phyloP scores from a whole-genome alignment of 108 stramenopile genomes.

The Schizochytrium sp. region DNA sequence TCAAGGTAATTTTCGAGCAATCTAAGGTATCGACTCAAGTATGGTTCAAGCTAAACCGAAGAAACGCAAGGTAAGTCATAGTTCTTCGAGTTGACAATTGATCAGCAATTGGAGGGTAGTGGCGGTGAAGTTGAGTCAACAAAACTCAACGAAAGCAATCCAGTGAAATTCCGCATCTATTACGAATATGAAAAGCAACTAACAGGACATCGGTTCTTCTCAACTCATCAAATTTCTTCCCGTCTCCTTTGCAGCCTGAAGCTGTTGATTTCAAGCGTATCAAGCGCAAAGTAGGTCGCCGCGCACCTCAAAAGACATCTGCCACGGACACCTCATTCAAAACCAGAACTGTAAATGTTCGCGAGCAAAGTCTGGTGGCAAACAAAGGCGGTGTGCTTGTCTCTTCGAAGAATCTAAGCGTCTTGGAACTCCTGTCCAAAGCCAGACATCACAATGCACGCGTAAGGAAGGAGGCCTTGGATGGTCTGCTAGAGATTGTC shows the following conservation, averaged over 20 bases:
- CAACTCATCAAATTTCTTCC: not conserved
- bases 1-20: no score
- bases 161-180: no score
- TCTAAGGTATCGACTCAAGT: no score
- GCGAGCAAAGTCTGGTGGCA: slow-evolving; percentile 47
- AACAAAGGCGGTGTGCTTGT: slow-evolving; percentile 43
- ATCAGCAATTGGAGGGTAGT: no score
- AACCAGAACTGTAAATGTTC: slow-evolving; percentile 18
- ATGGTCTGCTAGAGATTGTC: slow-evolving; percentile 15
- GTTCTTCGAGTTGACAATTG: no score
- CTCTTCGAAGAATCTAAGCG: slow-evolving; percentile 34
- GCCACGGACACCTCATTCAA: slow-evolving; percentile 56
- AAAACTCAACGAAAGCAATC: no score
- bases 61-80: no score
- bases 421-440: slow-evolving; percentile 23
- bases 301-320: slow-evolving; percentile 1
- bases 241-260: not conserved
- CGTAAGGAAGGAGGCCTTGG: slow-evolving; percentile 21
- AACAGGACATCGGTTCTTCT: not conserved
- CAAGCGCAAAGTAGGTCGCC: slow-evolving; percentile 46
- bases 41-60: no score
- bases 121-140: no score
- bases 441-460: slow-evolving; percentile 44
- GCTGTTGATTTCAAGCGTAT: slow-evolving; percentile 53
- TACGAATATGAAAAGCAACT: no score